Conservation (phyloP, 306 rosid species). For the Quercus dentata region DNA sequence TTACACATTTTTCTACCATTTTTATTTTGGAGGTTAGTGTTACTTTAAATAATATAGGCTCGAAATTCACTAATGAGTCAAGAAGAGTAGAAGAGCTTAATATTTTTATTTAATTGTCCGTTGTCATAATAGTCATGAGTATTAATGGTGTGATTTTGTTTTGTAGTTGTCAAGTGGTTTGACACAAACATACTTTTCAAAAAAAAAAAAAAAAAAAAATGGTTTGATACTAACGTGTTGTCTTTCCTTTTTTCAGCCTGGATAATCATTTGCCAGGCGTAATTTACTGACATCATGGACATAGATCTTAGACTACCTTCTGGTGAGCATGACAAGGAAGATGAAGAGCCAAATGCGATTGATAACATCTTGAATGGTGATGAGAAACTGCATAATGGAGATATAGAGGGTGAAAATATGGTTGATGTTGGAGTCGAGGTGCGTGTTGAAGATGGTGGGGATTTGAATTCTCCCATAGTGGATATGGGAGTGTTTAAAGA, state of each 20-base stretch:
- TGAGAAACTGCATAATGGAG: slow-evolving; percentile 76
- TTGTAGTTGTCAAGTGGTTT: not conserved
- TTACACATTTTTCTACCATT: not conserved
- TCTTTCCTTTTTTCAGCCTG: slow-evolving; percentile 44
- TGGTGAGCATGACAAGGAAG: slow-evolving; percentile 83
- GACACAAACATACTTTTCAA: too few species aligned
- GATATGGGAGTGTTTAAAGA: slow-evolving; percentile 76
- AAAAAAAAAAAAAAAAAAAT: not conserved
- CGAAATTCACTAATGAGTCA: not conserved
- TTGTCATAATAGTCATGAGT: not conserved
- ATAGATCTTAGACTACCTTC: slow-evolving; percentile 94
- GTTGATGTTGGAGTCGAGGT: slow-evolving; percentile 57
- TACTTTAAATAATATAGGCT: not conserved
- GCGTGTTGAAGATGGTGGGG: slow-evolving; percentile 68
- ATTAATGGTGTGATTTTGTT: not conserved
- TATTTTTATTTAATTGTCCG: not conserved
- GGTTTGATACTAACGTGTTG: not conserved
- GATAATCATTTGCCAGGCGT: slow-evolving; percentile 33
- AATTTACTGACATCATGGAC: slow-evolving; percentile 56
- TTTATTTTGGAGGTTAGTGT: not conserved
- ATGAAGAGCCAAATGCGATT: slow-evolving; percentile 70
- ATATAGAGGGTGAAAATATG: slow-evolving; percentile 55
- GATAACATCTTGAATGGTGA: slow-evolving; percentile 74
- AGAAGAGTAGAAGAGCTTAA: not conserved
- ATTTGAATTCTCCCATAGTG: slow-evolving; percentile 65